Base-by-base conservation (phyloP, 129 eudicot genomes). In the Scalesia atractyloides region DNA sequence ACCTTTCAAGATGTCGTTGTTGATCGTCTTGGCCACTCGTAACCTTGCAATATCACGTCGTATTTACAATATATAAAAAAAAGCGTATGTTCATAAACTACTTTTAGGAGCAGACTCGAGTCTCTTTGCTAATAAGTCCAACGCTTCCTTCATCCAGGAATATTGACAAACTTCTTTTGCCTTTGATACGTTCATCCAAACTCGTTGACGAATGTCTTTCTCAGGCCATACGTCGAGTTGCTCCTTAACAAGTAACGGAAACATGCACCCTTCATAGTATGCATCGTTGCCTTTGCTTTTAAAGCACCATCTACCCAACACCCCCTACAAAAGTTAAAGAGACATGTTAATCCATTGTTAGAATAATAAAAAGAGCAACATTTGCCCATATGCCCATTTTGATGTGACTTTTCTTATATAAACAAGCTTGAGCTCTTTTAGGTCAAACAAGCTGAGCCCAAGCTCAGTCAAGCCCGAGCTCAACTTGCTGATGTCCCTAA, bases 101-200 rank as follows among this genome's bases (percentile, higher is more conserved):
- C 10, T 41, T 41, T 41, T 70, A 58, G 34, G 44, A n/a, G 84
- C 43, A 33, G 80, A 68, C 41, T 79, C 68, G 11, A 87, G 84
- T 5, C 94, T 79, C 13, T 44, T 62, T 17, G 79, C 91, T 5
- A 90, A 63, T 49, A 53, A 17, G 53, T 87, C 91, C 66, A 90
- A 79, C 22, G 97, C 97, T 77, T 85, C 97, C 53, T 84, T 91
- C 97, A 91, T 91, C 97, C 97, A 91, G 78, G 76, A 39, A 20
- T 87, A 80, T 26, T 87, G 95, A 39, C 97, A 91, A 69, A 64
- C 85, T 59, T 88, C 85, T 72, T 79, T 87, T 39, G 95, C 97
- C 73, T 87, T 89, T 49, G 76, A 24, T 54, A 86, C 95, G 64
- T 95, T 85, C 79, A 90, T 95, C 97, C 97, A 91, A 52, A 75